These are phyloP conservation scores for Candida freyschussii DNA, from an alignment of 1,139 yeast genomes.

Conservation along the genomic window DNA sequence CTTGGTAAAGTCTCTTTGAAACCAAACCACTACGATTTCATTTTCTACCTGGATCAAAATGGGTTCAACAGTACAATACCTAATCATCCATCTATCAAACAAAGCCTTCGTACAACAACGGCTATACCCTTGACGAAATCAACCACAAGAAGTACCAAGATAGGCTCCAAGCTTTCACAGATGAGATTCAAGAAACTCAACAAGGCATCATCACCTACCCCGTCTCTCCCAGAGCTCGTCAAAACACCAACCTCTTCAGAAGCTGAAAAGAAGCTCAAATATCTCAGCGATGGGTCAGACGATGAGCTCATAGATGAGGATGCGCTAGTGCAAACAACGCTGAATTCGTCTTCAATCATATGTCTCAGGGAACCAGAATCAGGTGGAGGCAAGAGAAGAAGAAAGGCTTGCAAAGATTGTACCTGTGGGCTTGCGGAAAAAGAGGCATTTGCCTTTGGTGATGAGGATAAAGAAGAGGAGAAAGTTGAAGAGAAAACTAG, in stretches of 20 bases:
- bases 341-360: constrained; percentile 21
- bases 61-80: constrained; percentile 23
- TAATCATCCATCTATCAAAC: constrained; percentile 21
- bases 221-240: constrained; percentile 18
- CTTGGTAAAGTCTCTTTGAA: constrained; percentile 18
- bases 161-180: constrained; percentile 23
- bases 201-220: constrained; percentile 17
- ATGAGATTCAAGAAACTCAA: constrained; percentile 23
- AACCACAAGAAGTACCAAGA: constrained; percentile 8
- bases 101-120: constrained; percentile 3
- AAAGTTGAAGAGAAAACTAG: constrained; percentile 38
- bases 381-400: constrained; percentile 60
- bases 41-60: constrained; percentile 21
- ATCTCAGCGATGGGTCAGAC: constrained; percentile 22
- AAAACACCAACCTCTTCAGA: constrained; percentile 25
- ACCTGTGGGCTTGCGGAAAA: constrained; percentile 91
- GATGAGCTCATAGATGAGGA: constrained; percentile 41
- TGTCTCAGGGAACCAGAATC: constrained; percentile 29
- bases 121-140: constrained; percentile 5
- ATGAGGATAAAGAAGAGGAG: constrained; percentile 45
- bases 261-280: constrained; percentile 21
- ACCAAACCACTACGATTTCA: constrained; percentile 20
- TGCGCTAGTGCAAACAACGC: constrained; percentile 33
- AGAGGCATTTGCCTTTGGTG: constrained; percentile 38
- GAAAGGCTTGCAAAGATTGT: constrained; percentile 94